phyloP scores from a whole-genome alignment of 1,139 yeast genomes.

The Protomyces inundatus region DNA sequence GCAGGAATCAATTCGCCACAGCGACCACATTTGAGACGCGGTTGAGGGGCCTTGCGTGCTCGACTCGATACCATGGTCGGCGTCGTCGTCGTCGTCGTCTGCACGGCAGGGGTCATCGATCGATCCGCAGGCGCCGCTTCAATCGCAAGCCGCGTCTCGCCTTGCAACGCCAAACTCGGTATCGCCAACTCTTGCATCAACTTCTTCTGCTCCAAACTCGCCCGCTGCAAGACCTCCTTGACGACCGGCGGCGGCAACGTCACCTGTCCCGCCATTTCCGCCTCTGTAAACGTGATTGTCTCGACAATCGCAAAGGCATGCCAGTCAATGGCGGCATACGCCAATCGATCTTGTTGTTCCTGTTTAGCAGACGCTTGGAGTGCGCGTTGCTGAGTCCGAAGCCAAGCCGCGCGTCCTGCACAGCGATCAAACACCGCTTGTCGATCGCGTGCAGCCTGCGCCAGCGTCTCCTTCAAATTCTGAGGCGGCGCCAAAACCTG shows the following conservation, averaged over 20 bases:
- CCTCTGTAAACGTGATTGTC: constrained; percentile 59
- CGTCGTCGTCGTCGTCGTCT: constrained; percentile 5
- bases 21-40: constrained; percentile 51
- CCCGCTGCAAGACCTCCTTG: constrained; percentile 55
- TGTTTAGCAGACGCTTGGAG: constrained; percentile 38
- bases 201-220: constrained; percentile 53
- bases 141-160: constrained; percentile 29
- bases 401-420: constrained; percentile 55
- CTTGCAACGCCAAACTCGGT: constrained; percentile 31
- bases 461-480: constrained; percentile 32
- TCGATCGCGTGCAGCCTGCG: constrained; percentile 35
- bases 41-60: constrained; percentile 28
- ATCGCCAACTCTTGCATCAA: constrained; percentile 29
- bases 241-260: constrained; percentile 59
- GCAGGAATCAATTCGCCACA: constrained; percentile 67
- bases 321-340: constrained; percentile 83
- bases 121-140: constrained; percentile 31
- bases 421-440: constrained; percentile 49
- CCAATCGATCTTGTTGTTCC: constrained; percentile 45
- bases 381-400: constrained; percentile 43
- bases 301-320: constrained; percentile 70
- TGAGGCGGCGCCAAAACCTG: constrained; percentile 39
- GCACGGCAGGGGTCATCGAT: constrained; percentile 22
- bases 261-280: constrained; percentile 50
- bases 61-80: not conserved